Base-by-base conservation (phyloP, 306 rosid species). In the Prinsepia uniflora region DNA sequence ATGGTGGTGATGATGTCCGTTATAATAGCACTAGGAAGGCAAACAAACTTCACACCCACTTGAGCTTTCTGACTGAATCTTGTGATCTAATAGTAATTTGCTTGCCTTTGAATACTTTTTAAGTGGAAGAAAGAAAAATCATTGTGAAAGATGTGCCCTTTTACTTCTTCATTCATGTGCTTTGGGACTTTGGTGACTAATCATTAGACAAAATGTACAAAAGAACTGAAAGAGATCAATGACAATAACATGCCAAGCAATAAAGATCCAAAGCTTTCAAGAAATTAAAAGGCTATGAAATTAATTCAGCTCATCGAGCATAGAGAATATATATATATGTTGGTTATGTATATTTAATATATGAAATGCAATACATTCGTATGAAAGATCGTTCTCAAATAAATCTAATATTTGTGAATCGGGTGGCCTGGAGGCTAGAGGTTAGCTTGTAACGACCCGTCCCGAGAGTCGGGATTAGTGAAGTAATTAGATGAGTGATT, bases 241-340 rank as follows among this genome's bases (percentile, higher is more conserved):
- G 79, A 82, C 89, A 76, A 75, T 30, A 59, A 70, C 61, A 63
- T 6, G 87, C 79, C 90, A 67, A 74, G 75, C 59, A 46, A 69
- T 58, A 9, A 65, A 69, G 73, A 77, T 43, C 77, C n/a, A n/a
- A n/a, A n/a, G n/a, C n/a, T n/a, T n/a, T n/a, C n/a, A n/a, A n/a
- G n/a, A n/a, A n/a, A n/a, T n/a, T n/a, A n/a, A n/a, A n/a, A n/a
- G n/a, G n/a, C n/a, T n/a, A n/a, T n/a, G n/a, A n/a, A n/a, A n/a
- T n/a, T n/a, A n/a, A n/a, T 24, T 24, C 30, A 24, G 30, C 36
- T 30, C 36, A 30, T 30, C 36, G 3, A 24, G 0, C 3, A 3
- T 30, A 2, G 36, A 30, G 36, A 30, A 3, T 30, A 30, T 30
- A 1, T 30, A 30, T 30, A 30, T 30, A 30, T 30, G 36, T 3